Evolutionary conservation across 2,329 filamentous ascomycete genomes (phyloP), one percentile per base, ranked within the genome.

Genomic region (Chrysoporthe puriensis): DNA sequence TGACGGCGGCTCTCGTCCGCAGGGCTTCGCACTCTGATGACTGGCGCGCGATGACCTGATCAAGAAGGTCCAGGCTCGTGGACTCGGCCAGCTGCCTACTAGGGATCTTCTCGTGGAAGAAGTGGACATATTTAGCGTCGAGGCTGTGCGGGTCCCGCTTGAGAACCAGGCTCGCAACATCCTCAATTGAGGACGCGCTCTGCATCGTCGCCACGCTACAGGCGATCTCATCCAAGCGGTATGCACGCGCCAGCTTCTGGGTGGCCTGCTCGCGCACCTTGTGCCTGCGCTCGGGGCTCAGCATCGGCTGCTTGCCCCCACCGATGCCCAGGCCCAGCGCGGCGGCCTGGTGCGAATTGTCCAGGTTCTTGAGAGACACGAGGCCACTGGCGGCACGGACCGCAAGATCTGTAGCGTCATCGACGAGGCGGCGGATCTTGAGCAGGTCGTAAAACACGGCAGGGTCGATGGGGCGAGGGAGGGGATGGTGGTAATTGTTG

Each of bases 21-120:
- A 92, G 79, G 1, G 89, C 87, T 70, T 91, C 88, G 1, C 84
- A 86, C 60, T 93, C 89, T 57, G 82, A 83, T 1, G 91, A 88
- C 26, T 86, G 80, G 52, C 88, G 85, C 14, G 82, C 79, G 68
- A 94, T 89, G 66, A 95, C 87, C 48, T 91, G 86, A 75, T 89
- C 83, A 71, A 96, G 77, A 4, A 88, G 84, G 63, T 86, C 80
- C 66, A 94, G 78, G 70, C 87, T 90, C 9, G 91, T 94, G 73
- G 86, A 89, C 73, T 92, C 87, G 46, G 89, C 90, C 76, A 96
- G 81, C 76, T 91, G 88, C 54, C 90, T 82, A 52, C 88, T 91
- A 1, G 92, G 91, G 36, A 96, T 94, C 85, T 95, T 96, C 79
- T 96, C 92, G 79, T 95, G 92, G 77, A 96, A 96, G 80, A 95